Base-by-base conservation (phyloP, 2,329 filamentous ascomycete genomes). In the Dactylellina cionopaga region DNA sequence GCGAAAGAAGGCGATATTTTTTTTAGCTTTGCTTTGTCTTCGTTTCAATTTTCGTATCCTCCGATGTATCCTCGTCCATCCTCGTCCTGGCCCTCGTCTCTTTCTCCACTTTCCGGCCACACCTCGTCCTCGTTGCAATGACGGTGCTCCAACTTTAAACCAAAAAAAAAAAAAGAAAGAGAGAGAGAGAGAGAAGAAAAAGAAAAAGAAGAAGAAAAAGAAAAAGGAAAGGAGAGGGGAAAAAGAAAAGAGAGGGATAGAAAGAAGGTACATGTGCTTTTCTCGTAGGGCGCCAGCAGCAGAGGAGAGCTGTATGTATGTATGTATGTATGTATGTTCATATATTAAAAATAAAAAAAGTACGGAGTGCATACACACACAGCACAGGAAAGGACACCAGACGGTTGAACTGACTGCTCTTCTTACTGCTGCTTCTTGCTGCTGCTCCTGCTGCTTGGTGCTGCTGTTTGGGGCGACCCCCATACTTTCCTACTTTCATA, bases 81-180 rank as follows among this genome's bases (percentile, higher is more conserved):
- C 37, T 47, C 15, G 5, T 19, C 22, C n/a, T 7, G 19, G 46
- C 33, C 58, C 59, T 65, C 52, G 54, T 69, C 63, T 46, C 55
- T 37, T 60, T 60, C 54, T 29, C 55, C 64, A 33, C 44, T 41
- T 24, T 27, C 5, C 41, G 29, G 5, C 43, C 46, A 17, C 15
- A 31, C 22, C 22, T 41, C 44, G 44, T 69, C 54, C 49, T 41
- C 47, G 49, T 62, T 55, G n/a, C 47, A 25, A 63, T 63, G 56
- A 70, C 56, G 58, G 65, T 70, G 65, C 56, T 58, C 65, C 65
- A 70, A 70, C 65, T 58, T 70, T 70, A 70, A 63, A 63, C 25
- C 6, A 33, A 44, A 70, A 59, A 58, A 58, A 46, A 49, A 52
- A 68, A 49, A 25, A n/a, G 39, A 56, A 58, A 47, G 44, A 51